Conservation (phyloP, 2,329 filamentous ascomycete species). For the Daldinia sp. region DNA sequence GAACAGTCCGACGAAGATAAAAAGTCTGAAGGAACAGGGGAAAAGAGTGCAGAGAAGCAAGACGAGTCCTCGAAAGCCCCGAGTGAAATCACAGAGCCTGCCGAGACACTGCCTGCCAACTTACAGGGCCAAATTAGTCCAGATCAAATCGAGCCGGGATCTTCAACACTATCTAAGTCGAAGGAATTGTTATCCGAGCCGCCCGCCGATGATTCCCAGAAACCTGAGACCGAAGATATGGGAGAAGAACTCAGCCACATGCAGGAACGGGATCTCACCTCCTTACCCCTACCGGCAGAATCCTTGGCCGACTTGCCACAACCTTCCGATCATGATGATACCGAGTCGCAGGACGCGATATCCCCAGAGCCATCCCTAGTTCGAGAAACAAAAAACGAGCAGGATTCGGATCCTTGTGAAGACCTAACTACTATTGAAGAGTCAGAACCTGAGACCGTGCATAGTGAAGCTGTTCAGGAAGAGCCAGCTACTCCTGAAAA, state of each 20-base stretch:
- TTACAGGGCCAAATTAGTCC: slow-evolving; percentile 12
- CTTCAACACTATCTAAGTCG: slow-evolving; percentile 4
- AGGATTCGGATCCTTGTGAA: neutral
- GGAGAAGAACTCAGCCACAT: slow-evolving; percentile 41
- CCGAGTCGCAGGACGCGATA: neutral
- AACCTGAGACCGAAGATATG: slow-evolving; percentile 37
- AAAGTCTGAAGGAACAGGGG: slow-evolving; percentile 10
- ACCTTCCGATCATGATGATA: slow-evolving; percentile 1
- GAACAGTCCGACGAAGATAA: slow-evolving; percentile 16
- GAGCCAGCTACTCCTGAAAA: neutral
- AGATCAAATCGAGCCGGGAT: slow-evolving; percentile 7
- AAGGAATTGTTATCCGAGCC: slow-evolving; percentile 14
- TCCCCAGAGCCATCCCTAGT: neutral
- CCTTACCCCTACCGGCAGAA: slow-evolving; percentile 2
- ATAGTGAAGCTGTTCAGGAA: too few species aligned
- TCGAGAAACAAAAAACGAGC: slow-evolving; percentile 9
- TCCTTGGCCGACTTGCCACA: slow-evolving; percentile 1
- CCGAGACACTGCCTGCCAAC: neutral
- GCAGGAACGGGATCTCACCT: slow-evolving; percentile 25
- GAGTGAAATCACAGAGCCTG: slow-evolving; percentile 1
- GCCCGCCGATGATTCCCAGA: slow-evolving; percentile 14
- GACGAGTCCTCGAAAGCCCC: slow-evolving; percentile 26
- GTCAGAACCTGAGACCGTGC: too few species aligned
- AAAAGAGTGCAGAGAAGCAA: slow-evolving; percentile 40
- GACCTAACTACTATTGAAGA: too few species aligned